A percentile compares a stretch with the other conserved stretches of the same genome.
Conservation (phyloP, 495 filamentous ascomycete genomes). For the Hypoxylon cercidicola region DNA sequence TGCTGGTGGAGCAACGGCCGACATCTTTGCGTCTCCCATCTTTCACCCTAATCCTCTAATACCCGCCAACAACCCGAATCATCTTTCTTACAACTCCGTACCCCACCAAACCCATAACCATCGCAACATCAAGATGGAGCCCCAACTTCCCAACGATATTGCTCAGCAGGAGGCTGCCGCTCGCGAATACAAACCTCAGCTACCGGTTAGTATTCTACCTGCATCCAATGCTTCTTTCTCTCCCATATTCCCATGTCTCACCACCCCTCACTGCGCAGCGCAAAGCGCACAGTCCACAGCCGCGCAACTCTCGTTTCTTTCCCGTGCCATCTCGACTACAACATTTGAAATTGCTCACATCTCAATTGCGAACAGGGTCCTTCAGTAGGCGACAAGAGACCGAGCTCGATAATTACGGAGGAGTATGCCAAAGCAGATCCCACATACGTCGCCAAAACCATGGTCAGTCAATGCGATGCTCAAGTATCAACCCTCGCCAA, state of each 20-base stretch:
- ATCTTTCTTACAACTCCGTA: conserved; percentile 48
- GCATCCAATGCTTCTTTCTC: conserved; percentile 6
- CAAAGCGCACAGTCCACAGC: neutral
- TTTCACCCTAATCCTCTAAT: conserved; percentile 55
- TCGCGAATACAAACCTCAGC: conserved; percentile 71
- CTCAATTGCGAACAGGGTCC: conserved; percentile 71
- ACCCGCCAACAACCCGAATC: conserved; percentile 40
- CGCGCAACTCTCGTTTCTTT: conserved; percentile 20
- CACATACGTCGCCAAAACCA: conserved; percentile 83
- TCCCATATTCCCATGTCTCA: neutral
- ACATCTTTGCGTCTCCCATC: conserved; percentile 52
- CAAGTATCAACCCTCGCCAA: conserved; percentile 14
- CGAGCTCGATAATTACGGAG: conserved; percentile 79
- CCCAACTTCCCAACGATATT: conserved; percentile 53
- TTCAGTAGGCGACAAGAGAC: conserved; percentile 79
- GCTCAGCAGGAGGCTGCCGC: conserved; percentile 66
- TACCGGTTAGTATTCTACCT: conserved; percentile 62
- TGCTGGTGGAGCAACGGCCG: conserved; percentile 38
- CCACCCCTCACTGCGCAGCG: neutral
- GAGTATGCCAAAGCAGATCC: conserved; percentile 95
- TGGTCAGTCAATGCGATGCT: conserved; percentile 63
- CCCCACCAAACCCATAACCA: conserved; percentile 26
- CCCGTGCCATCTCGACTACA: neutral
- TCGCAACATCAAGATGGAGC: conserved; percentile 53
- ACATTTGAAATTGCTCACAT: conserved; percentile 22